Evolutionary conservation across 1,139 yeast genomes (phyloP), one percentile per base, ranked within the genome.

Genomic region (Suhomyces choctaworum): DNA sequence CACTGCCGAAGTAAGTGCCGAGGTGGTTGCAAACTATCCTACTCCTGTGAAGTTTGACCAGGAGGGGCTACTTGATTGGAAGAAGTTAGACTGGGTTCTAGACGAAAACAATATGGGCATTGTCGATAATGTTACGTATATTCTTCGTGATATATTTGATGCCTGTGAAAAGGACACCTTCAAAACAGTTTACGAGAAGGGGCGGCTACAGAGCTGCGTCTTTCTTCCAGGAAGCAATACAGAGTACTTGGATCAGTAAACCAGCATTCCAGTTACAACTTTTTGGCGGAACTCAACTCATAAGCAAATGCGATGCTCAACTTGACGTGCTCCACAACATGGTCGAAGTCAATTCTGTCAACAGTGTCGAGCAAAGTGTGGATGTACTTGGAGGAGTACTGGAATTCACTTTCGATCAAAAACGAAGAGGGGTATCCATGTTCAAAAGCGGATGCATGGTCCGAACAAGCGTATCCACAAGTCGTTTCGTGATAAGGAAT

Each of bases 391-490:
- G 79, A 81, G 5, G 80, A 68, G 46, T 72, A 70, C 39, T 75
- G 69, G 59, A 87, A 73, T 42, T 75, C 82, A 34, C 87, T 73
- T 60, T 90, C 98, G 45, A 86, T 77, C 37, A 87, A 82, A 59
- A 88, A 86, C 25, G 89, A 75, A 13, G 88, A 75, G 8, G 97
- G 96, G 58, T 73, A 87, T 1, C 97, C 96, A 48, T 77, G 78
- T 56, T 83, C 82, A 34, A 80, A 60, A 2, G 96, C 96, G 34
- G 95, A 80, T 4, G 94, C 86, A 58, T 89, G 96, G 60, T 90
- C 97, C 17, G 95, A 83, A 60, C 97, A 89, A 0, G 95, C 95
- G 52, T 89, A 89, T 0, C 96, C 96, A 63, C 97, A 90, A 37
- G 66, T 50, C 7, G 95, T 83, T 51, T 83, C 94, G 27, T 72